These are phyloP conservation scores for Penicillium sp. DNA, from an alignment of 2,329 filamentous ascomycete genomes.

Conservation along the genomic window DNA sequence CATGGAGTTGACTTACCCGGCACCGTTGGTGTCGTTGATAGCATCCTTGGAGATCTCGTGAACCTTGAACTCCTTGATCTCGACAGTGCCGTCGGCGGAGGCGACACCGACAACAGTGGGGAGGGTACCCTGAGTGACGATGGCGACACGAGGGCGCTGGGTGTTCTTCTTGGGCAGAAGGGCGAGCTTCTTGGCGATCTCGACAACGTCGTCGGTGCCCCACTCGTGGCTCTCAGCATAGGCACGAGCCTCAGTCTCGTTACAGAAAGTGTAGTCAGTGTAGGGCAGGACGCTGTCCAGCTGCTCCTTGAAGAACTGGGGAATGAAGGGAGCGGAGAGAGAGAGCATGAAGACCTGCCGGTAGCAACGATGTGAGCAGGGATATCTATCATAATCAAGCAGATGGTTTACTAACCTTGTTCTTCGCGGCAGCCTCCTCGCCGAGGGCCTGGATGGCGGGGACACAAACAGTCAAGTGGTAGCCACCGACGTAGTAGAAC, in stretches of 20 bases:
- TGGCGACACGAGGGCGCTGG: constrained; percentile 80
- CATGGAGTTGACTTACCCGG: constrained; percentile 60
- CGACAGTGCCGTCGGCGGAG: constrained; percentile 68
- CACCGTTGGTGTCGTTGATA: constrained; percentile 97
- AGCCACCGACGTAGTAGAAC: constrained; percentile 92
- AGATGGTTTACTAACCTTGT: constrained; percentile 69
- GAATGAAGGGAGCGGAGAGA: constrained; percentile 93
- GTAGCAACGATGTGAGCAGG: constrained; percentile 6
- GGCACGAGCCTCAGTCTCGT: constrained; percentile 90
- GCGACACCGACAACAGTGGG: constrained; percentile 82
- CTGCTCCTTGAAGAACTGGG: constrained; percentile 96
- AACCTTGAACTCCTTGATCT: constrained; percentile 79
- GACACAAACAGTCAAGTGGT: constrained; percentile 95
- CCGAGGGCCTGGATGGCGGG: constrained; percentile 87
- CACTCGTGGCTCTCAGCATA: constrained; percentile 84
- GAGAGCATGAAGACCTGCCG: constrained; percentile 77
- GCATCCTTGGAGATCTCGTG: constrained; percentile 75
- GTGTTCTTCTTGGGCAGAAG: constrained; percentile 90
- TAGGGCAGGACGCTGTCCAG: constrained; percentile 85
- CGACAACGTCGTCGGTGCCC: constrained; percentile 75
- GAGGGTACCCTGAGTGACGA: constrained; percentile 93
- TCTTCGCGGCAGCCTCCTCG: constrained; percentile 82
- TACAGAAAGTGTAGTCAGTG: constrained; percentile 96
- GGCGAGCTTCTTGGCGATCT: constrained; percentile 85
- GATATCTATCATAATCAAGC: neutral